A percentile compares a stretch with the other conserved stretches of the same genome.
Conservation (phyloP, 345 rosid genomes). For the Gossypium australe region DNA sequence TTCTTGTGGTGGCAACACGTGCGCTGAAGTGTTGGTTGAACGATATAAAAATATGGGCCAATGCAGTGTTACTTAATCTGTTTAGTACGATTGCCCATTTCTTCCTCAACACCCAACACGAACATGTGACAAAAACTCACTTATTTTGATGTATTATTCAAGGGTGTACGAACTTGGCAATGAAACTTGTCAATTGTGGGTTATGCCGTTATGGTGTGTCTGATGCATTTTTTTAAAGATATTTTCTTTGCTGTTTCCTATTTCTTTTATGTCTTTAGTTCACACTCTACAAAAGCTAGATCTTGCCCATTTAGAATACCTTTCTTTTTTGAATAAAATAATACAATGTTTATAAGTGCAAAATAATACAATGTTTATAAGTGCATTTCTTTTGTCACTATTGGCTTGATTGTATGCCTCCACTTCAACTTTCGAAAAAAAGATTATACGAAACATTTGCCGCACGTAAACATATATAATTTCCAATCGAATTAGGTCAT, state of each 20-base stretch:
- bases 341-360: background rate
- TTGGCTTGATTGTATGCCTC: background rate
- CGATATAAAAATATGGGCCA: background rate
- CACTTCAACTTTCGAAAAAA: background rate
- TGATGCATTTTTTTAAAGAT: background rate
- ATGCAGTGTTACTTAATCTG: background rate
- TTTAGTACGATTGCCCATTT: background rate
- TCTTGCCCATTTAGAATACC: background rate
- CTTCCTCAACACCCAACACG: slow-evolving; percentile 7
- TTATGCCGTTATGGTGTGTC: background rate
- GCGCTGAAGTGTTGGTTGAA: background rate
- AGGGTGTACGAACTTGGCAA: background rate
- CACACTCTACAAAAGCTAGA: background rate
- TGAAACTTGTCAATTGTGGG: background rate
- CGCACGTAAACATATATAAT: too few species aligned
- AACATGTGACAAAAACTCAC: background rate
- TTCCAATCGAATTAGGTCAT: too few species aligned
- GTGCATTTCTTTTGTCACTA: background rate
- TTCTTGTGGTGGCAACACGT: background rate
- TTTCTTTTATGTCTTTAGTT: background rate
- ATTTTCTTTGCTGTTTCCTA: background rate
- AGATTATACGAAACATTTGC: too few species aligned
- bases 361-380: background rate
- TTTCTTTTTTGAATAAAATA: background rate
- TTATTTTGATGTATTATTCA: background rate